Evolutionary conservation across 805 yeast genomes (phyloP).

Genomic region (Kodamaea kaohsiungensis): DNA sequence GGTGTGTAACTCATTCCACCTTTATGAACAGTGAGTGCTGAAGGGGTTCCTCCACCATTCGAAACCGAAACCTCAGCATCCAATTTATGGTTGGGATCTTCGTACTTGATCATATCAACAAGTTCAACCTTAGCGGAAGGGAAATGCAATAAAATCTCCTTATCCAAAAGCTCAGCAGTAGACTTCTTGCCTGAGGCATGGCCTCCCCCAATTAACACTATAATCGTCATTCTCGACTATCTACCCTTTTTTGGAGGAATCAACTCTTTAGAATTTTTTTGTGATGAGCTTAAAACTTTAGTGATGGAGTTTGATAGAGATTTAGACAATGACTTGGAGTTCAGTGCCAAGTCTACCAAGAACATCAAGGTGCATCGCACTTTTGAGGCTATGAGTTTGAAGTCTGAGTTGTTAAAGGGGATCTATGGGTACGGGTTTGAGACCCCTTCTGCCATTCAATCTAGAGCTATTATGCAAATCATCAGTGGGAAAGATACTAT

Average conservation of each 20-base stretch:
- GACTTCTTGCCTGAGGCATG: conserved; percentile 57
- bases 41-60: conserved; percentile 17
- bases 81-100: conserved; percentile 24
- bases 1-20: conserved; percentile 19
- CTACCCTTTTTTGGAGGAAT: background rate
- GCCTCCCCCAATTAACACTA: conserved; percentile 62
- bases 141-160: conserved; percentile 20
- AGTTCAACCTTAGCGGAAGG: conserved; percentile 23
- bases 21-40: conserved; percentile 32
- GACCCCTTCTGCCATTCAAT: conserved; percentile 79
- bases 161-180: conserved; percentile 37
- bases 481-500: conserved; percentile 70
- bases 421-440: conserved; percentile 82
- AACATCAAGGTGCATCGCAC: conserved; percentile 54
- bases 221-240: conserved; percentile 15
- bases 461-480: conserved; percentile 77
- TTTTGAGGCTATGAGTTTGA: conserved; percentile 42
- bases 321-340: conserved; percentile 58
- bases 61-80: background rate
- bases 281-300: background rate
- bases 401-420: conserved; percentile 44
- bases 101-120: conserved; percentile 48
- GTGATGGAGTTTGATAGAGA: conserved; percentile 58
- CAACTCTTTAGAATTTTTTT: background rate
- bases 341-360: conserved; percentile 51